Conservation (phyloP, 352 stramenopile genomes). For the Phytophthora chlamydospora region DNA sequence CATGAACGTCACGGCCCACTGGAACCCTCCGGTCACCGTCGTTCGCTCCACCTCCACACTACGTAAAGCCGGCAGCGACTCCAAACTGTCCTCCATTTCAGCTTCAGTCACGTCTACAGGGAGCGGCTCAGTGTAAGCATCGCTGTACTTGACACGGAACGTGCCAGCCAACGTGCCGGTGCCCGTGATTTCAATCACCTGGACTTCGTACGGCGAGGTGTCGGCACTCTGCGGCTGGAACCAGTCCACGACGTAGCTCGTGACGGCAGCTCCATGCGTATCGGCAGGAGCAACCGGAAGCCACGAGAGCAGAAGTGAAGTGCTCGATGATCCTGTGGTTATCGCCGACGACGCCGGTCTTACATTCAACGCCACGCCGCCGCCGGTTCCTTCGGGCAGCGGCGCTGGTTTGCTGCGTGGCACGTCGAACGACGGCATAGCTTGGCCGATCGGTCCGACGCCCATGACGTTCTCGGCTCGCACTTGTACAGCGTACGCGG, state of each 20-base stretch:
- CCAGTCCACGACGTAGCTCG: constrained; percentile 80
- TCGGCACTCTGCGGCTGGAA: constrained; percentile 48
- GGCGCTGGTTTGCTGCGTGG: constrained; percentile 59
- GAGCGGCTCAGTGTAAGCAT: constrained; percentile 54
- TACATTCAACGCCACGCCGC: constrained; percentile 62
- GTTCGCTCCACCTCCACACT: constrained; percentile 84
- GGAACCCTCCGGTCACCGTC: constrained; percentile 44
- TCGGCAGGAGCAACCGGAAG: constrained; percentile 33
- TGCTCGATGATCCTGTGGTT: constrained; percentile 24
- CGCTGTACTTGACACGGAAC: constrained; percentile 73
- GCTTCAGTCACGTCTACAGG: constrained; percentile 58
- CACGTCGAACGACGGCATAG: constrained; percentile 60
- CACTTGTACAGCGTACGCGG: constrained; percentile 60
- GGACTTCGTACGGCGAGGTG: constrained; percentile 55
- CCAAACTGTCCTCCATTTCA: constrained; percentile 69
- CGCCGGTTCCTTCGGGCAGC: constrained; percentile 49
- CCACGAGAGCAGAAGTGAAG: constrained; percentile 61
- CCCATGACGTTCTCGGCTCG: constrained; percentile 83
- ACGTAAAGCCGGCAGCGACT: constrained; percentile 59
- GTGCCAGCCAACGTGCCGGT: constrained; percentile 66
- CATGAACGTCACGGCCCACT: constrained; percentile 84
- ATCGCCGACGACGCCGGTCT: constrained; percentile 38
- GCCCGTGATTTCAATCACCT: constrained; percentile 73
- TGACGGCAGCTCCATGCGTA: constrained; percentile 53
- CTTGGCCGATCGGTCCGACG: constrained; percentile 32